Evolutionary conservation across 305 asterid genomes (phyloP), one percentile per base, ranked within the genome.

Genomic region (Solanum hybrid): DNA sequence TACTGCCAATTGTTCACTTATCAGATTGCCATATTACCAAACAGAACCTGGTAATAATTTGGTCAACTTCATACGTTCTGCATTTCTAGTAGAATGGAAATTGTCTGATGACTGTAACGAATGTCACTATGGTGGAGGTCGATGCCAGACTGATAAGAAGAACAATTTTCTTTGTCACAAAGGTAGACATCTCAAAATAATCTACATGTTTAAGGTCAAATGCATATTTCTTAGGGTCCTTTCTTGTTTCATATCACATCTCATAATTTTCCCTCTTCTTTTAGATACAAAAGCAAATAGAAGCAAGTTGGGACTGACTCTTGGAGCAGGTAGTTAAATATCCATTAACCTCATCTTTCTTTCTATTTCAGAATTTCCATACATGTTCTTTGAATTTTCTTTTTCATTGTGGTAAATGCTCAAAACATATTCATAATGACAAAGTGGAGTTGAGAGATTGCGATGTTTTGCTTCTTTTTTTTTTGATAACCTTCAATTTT

Each of bases 51-150:
- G 2, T 56, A 0, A 56, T 17, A 56, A 88, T 10, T 32, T 93
- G 88, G 86, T 88, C 10, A 2, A 38, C 4, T 0, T 86, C 13
- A 35, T 93, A n/a, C 9, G 32, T 36, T 0, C 89, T 17, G 14
- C 0, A 16, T 8, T 32, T 32, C 10, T 7, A 7, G 40, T 93
- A 3, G 72, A 85, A 88, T 90, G 92, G 93, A 29, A 88, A 29
- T 0, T 91, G 3, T 86, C 90, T 3, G 88, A 79, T 4, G 34
- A 60, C 10, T 93, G 93, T 76, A 4, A 0, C 7, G 3, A 16
- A 5, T 93, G 95, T 69, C 69, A n/a, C 88, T 5, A 5, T 2
- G 17, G 40, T 16, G 92, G 92, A 60, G 84, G 90, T 46, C 40
- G 16, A 66, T 91, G 94, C 34, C 31, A 16, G 56, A 56, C 76